Evolutionary conservation across 768 basidiomycete species (phyloP), one percentile per base, ranked within the genome.

Genomic region (Pisolithus tinctorius): DNA sequence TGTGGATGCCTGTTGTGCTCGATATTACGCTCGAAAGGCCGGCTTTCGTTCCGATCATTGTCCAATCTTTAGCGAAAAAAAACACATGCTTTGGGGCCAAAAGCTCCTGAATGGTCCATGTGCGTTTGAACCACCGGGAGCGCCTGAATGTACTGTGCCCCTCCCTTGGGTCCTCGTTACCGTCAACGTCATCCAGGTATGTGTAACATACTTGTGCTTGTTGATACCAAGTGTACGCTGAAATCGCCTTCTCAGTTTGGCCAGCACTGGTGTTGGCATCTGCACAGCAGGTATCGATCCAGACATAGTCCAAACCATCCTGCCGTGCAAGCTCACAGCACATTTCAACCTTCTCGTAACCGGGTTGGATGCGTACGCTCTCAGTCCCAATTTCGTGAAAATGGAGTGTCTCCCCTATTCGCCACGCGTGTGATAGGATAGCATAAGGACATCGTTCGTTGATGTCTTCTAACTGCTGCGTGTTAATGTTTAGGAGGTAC

Each of bases 211-310:
- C 48, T 25, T 54, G 34, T 2, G 59, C 55, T 23, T 54, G 17
- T 11, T 51, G 36, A 45, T 60, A 60, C 59, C 58, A 59, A 23
- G 26, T 6, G 38, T 45, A 59, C 54, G 59, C 59, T 10, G 59
- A 56, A 17, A 48, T 42, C 23, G 59, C 39, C 34, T 49, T 46
- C 25, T 60, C 58, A 8, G 49, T 43, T 7, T 56, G 51, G 8
- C 48, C 55, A 4, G 55, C 46, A 43, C 58, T 60, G 40, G 55
- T 60, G 34, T 31, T 27, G 27, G 47, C 56, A 44, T 59, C 53
- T 46, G 54, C 54, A 37, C 59, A 60, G 17, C 48, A 56, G 2
- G 55, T 50, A 38, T 59, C 55, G 13, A 53, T 37, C 58, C 54
- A 60, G 44, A 49, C 50, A n/a, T 52, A 51, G 4, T 52, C 34